Evolutionary conservation across 306 rosid species (phyloP).

Genomic region (Dalbergia oliveri): DNA sequence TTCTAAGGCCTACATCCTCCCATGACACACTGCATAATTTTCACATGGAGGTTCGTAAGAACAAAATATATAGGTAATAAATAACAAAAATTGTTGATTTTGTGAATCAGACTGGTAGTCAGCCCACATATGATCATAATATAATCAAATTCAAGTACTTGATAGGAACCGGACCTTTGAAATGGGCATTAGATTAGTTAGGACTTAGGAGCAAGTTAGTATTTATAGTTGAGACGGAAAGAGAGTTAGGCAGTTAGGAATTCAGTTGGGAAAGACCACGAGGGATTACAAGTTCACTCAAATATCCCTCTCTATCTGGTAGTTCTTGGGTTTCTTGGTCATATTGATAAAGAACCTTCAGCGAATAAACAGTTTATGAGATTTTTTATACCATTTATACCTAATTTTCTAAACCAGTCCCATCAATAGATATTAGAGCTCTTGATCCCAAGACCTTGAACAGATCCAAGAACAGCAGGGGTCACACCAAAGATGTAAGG

Average conservation of each 20-base stretch:
- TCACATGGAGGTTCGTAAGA: neutral
- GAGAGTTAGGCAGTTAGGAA: neutral
- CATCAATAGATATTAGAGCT: no score
- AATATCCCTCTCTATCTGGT: neutral
- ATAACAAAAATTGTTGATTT: constrained; percentile 9
- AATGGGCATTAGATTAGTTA: neutral
- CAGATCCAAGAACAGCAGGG: no score
- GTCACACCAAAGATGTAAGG: no score
- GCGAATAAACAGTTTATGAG: no score
- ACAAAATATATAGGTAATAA: neutral
- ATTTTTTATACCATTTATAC: no score
- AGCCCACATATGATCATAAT: neutral
- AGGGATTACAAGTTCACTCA: neutral
- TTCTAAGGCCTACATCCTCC: no score
- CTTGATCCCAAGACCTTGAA: no score
- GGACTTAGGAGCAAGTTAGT: neutral
- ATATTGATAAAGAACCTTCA: no score
- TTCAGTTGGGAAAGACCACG: neutral
- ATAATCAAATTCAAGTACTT: constrained; percentile 27
- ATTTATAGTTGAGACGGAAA: neutral
- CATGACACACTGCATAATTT: no score
- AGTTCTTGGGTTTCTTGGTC: no score
- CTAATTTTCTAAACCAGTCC: no score
- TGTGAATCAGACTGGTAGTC: neutral
- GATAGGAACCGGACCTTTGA: neutral